Conservation (phyloP, 148 eudicot species). For the Silene latifolia region DNA sequence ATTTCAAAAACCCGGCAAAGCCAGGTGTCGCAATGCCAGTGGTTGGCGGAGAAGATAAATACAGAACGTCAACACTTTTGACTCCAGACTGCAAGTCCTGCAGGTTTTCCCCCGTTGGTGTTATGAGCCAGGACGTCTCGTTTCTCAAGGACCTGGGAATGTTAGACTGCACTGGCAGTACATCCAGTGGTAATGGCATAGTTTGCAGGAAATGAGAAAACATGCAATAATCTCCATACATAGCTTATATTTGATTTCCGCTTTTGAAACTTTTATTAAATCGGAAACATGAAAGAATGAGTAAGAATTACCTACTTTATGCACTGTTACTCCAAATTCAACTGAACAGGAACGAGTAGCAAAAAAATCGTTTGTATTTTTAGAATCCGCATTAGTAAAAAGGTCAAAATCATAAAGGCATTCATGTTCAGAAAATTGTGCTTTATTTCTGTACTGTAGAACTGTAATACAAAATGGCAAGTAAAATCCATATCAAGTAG, state of each 20-base stretch:
- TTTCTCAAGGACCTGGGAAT: constrained; percentile 28
- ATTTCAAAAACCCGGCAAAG: constrained; percentile 58
- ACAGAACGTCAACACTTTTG: constrained; percentile 44
- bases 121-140: constrained; percentile 17
- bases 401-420: not conserved
- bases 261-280: not conserved
- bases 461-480: constrained; percentile 22
- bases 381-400: not conserved
- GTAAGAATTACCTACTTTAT: too few relatives aligned
- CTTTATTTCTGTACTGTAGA: constrained; percentile 29
- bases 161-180: constrained; percentile 38
- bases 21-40: constrained; percentile 69
- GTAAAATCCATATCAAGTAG: constrained; percentile 18
- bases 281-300: not conserved
- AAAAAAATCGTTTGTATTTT: not conserved
- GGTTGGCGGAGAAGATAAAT: constrained; percentile 67
- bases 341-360: too few relatives aligned
- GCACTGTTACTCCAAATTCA: too few relatives aligned
- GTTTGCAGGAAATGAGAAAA: constrained; percentile 44
- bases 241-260: not conserved
- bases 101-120: constrained; percentile 33
- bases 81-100: constrained; percentile 50
- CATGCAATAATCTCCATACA: not conserved
- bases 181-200: constrained; percentile 40
- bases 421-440: constrained; percentile 15